phyloP scores from a whole-genome alignment of 345 rosid genomes.

The Citrus hindsii region DNA sequence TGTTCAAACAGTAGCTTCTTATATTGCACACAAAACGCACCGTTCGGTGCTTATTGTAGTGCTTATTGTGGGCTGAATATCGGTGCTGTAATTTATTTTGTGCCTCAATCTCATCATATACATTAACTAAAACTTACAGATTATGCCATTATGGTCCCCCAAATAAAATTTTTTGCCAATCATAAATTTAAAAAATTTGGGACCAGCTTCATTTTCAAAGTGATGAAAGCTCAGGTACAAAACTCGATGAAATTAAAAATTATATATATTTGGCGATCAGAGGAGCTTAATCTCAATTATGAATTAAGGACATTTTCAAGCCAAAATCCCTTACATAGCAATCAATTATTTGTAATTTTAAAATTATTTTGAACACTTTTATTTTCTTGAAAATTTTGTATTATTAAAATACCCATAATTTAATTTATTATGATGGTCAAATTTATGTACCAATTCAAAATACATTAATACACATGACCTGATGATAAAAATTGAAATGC shows the following conservation, averaged over 20 bases:
- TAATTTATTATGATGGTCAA: background rate
- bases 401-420: no score
- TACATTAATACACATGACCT: background rate
- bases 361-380: no score
- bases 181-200: background rate
- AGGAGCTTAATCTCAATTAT: background rate
- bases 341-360: background rate
- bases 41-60: no score
- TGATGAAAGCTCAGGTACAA: background rate
- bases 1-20: no score
- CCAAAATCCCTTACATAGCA: background rate
- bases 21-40: no score
- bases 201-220: background rate
- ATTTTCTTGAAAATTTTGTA: no score
- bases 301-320: background rate
- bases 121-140: background rate
- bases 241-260: background rate
- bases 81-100: background rate
- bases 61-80: no score
- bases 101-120: background rate
- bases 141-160: background rate
- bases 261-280: background rate
- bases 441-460: no score
- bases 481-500: no score
- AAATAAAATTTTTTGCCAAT: background rate